phyloP scores from a whole-genome alignment of 1,139 yeast species.

The Candida gigantensis region DNA sequence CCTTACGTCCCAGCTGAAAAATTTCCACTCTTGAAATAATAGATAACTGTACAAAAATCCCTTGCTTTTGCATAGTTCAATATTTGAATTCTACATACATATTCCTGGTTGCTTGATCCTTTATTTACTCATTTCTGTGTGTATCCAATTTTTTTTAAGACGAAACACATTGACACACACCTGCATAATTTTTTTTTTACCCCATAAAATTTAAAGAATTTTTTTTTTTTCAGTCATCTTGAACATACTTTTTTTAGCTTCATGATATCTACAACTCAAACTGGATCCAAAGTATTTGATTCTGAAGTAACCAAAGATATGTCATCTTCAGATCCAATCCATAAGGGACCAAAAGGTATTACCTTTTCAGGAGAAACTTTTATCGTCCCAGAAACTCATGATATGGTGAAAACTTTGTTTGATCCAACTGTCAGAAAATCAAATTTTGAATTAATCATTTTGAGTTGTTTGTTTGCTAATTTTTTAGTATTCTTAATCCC shows the following conservation, averaged over 20 bases:
- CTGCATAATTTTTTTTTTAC: too few species aligned
- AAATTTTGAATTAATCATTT: conserved; percentile 61
- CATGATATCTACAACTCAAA: conserved; percentile 1
- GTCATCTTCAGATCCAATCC: neutral
- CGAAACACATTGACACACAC: too few species aligned
- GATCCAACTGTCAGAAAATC: conserved; percentile 78
- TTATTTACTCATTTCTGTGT: too few species aligned
- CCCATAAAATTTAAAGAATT: too few species aligned
- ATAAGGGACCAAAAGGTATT: conserved; percentile 42
- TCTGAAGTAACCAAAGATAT: neutral
- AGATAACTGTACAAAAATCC: too few species aligned
- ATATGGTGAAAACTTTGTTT: conserved; percentile 80
- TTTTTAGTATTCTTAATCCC: conserved; percentile 47
- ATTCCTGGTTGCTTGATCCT: too few species aligned
- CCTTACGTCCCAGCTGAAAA: too few species aligned
- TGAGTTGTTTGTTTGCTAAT: conserved; percentile 53
- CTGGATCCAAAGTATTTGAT: conserved; percentile 2
- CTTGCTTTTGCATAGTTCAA: too few species aligned
- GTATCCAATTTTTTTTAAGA: too few species aligned
- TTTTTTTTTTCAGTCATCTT: neutral
- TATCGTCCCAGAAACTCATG: conserved; percentile 77
- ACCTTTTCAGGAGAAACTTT: conserved; percentile 54
- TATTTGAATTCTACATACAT: too few species aligned
- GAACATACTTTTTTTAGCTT: neutral
- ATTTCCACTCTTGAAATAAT: too few species aligned